Base-by-base conservation (phyloP, 75 land plant genomes). In the Isoetes taiwanensis region DNA sequence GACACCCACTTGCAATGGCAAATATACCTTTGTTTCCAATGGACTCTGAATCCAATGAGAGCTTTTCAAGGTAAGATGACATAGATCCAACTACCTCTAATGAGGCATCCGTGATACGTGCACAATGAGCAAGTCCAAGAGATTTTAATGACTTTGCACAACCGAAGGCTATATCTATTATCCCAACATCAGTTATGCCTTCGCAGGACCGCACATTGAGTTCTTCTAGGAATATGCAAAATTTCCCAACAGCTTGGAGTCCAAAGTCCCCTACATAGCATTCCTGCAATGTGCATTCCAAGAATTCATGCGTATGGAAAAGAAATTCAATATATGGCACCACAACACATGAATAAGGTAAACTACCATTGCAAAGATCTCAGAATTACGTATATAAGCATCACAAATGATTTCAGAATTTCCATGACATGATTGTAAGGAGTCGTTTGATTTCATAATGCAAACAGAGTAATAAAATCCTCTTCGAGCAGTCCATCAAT, bases 201-300 rank as follows among this genome's bases (percentile, higher is more conserved):
- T 89, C 96, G 69, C 96, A 89, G 60, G 82, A 82, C 4, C 86
- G 69, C 58, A 89, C 35, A 64, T 80, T 89, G 33, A 89, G 55
- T 46, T 89, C 90, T 57, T 83, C 77, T 57, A 89, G 77, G 28
- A 75, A 68, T 56, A 77, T 79, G 30, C 91, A 89, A 43, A 24
- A 68, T 56, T 85, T 54, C 8, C 86, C 90, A 30, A 89, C 73
- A 56, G 96, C 74, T 33, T 66, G 42, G 56, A 89, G 54, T 28
- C 90, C 96, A 38, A 52, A 59, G 75, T 89, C 90, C 32, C 90
- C 90, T 52, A 85, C 63, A 66, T 82, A 89, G 66, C 90, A 89
- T 17, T 83, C 96, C 95, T 88, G 48, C n/a, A n/a, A n/a, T n/a
- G n/a, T n/a, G n/a, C n/a, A n/a, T n/a, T n/a, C n/a, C n/a, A n/a